Conservation (phyloP, 768 basidiomycete genomes). For the Boletellus ananas region DNA sequence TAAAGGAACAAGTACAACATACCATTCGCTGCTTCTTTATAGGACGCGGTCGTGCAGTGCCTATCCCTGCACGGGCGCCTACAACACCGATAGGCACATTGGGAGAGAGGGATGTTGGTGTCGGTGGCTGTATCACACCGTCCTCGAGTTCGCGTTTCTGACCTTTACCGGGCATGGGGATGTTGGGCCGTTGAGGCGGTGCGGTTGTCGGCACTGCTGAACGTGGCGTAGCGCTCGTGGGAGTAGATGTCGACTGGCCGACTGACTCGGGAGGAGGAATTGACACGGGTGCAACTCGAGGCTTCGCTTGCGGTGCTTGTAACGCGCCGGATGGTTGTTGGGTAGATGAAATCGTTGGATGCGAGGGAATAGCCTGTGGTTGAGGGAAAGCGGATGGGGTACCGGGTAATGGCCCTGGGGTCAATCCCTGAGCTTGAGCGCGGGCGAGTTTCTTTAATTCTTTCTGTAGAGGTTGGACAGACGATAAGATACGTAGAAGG, state of each 20-base stretch:
- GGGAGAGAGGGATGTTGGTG: conserved; percentile 21
- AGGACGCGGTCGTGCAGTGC: conserved; percentile 59
- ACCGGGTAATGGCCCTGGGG: conserved; percentile 18
- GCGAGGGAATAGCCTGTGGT: conserved; percentile 28
- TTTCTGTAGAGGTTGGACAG: conserved; percentile 43
- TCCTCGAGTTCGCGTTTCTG: conserved; percentile 35
- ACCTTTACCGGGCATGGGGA: conserved; percentile 21
- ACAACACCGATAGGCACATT: conserved; percentile 32
- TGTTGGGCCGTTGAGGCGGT: conserved; percentile 21
- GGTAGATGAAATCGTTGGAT: conserved; percentile 20
- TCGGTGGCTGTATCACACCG: conserved; percentile 18
- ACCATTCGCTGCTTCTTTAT: conserved; percentile 77
- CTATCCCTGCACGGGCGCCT: conserved; percentile 56
- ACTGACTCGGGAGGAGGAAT: conserved; percentile 29
- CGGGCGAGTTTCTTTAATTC: conserved; percentile 69
- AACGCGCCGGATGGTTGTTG: conserved; percentile 22
- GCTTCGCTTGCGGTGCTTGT: conserved; percentile 21
- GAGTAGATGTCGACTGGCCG: conserved; percentile 29
- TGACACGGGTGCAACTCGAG: conserved; percentile 30
- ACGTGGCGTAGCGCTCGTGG: conserved; percentile 31
- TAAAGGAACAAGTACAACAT: conserved; percentile 16
- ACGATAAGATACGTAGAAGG: conserved; percentile 12
- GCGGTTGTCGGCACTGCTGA: conserved; percentile 26
- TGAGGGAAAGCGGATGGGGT: conserved; percentile 32
- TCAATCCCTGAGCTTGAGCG: conserved; percentile 37